Conservation (phyloP, 2,329 filamentous ascomycete genomes). For the Cylindrodendrum hubeiense region DNA sequence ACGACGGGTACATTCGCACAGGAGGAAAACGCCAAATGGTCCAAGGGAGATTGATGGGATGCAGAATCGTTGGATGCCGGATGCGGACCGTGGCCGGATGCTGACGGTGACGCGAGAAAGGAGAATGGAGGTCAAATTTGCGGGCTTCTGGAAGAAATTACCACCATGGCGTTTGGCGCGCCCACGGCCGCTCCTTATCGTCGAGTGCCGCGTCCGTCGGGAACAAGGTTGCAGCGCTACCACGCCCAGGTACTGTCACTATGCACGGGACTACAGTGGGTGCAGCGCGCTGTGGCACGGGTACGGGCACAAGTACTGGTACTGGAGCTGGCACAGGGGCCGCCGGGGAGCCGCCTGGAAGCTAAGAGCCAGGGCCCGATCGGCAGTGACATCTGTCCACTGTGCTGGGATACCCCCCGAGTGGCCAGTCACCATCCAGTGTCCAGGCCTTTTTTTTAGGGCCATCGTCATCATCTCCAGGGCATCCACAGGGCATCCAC, state of each 20-base stretch:
- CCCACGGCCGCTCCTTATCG: slow-evolving; percentile 6
- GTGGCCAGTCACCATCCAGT: background rate
- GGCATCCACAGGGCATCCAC: background rate
- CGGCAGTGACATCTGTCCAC: background rate
- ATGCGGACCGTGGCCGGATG: slow-evolving; percentile 6
- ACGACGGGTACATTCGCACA: slow-evolving; percentile 7
- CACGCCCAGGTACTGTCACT: background rate
- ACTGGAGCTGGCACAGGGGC: background rate
- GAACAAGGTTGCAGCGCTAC: background rate
- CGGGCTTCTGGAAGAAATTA: slow-evolving; percentile 27
- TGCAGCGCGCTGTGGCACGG: background rate
- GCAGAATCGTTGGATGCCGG: slow-evolving; percentile 1
- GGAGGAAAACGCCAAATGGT: background rate
- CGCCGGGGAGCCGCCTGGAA: background rate
- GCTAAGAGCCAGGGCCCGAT: background rate
- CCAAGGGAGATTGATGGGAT: background rate
- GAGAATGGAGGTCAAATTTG: slow-evolving; percentile 25
- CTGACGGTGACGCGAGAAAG: slow-evolving; percentile 10
- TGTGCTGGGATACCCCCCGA: background rate
- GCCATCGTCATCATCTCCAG: background rate
- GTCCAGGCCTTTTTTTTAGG: too few species aligned
- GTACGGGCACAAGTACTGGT: too few species aligned
- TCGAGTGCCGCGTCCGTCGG: background rate
- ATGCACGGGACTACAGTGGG: background rate
- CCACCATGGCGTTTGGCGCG: slow-evolving; percentile 14